Evolutionary conservation across 192 early-diverging fungal species (phyloP), one percentile per base, ranked within the genome.

Genomic region (Haplosporangium gracile): DNA sequence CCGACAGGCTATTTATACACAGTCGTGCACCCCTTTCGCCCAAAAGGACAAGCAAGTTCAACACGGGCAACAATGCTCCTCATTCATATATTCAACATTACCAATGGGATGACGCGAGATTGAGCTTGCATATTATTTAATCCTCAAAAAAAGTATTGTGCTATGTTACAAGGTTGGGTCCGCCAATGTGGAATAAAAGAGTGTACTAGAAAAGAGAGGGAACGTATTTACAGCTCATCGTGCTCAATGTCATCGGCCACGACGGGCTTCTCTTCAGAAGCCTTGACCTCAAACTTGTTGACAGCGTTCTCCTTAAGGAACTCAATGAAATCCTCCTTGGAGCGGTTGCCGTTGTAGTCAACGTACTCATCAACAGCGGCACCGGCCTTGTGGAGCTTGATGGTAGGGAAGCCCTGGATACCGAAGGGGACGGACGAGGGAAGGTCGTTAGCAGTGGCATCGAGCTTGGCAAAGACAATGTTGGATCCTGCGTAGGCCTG

Each of bases 381-480:
- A 32, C 93, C 92, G 55, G 95, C 97, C 90, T 97, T 97, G 92
- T 97, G 93, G 77, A 98, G 90, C 88, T 96, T 96, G 74, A 99
- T 92, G 70, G 98, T 99, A 57, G 98, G 98, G 95, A 99, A 99
- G 32, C 97, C 98, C 82, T 95, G 81, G 81, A 99, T 80, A 70
- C 93, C 85, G 89, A 97, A 94, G 11, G 90, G 83, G 74, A 89
- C 85, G 81, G 80, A 78, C 11, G 92, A 79, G 24, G 98, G 98
- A 68, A 99, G 81, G 71, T 99, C 98, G 90, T 99, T 99, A 78
- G 94, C 96, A 60, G 96, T 97, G 78, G 93, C 97, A 87, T 99
- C 98, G 93, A 99, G 93, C 94, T 99, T 99, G 88, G 97, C 97
- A 51, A 93, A 89, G 29, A 93, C 80, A 42, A 93, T 76, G 89